Base-by-base conservation (phyloP, 768 basidiomycete genomes). In the Boletus sp. region DNA sequence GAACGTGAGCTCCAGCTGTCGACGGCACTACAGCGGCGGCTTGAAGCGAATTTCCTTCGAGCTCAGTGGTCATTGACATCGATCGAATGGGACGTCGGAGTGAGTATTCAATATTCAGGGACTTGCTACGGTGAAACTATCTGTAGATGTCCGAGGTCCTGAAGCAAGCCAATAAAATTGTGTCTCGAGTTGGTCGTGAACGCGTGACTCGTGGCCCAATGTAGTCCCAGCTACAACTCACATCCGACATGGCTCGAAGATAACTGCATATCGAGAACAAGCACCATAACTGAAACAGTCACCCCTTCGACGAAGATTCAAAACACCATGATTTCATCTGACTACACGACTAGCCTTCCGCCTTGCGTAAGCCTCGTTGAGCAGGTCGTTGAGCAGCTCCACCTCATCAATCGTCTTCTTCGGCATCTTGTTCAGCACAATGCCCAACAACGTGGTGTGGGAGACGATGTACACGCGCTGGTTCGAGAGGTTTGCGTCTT, bases 391-490 rank as follows among this genome's bases (percentile, higher is more conserved):
- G 11, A 56, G 14, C 1, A 56, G 19, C 17, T 54, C 51, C 4
- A 37, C 44, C 11, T 56, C 55, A n/a, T 56, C 51, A 7, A 56
- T 56, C 17, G 27, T 10, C 17, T 42, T 54, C 44, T 30, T 56
- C 32, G 55, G 51, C 11, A 19, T 32, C 55, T 25, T 54, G 8
- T 47, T 54, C 33, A 23, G 33, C 38, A 67, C 59, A 21, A 69
- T 45, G 40, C 15, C 44, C 30, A 54, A 32, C 29, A 69, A 30
- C 21, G 56, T 50, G 27, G 32, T 45, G 47, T 35, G 52, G 49
- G 67, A 62, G 10, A 66, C 50, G 21, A 68, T 58, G 34, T 68
- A 68, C 11, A 68, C 67, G 6, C 54, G 59, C 49, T 62, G 62
- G 25, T 64, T 45, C 9, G 62, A 45, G 17, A 68, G 47, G 23